These are phyloP conservation scores for Petrea volubilis DNA, from an alignment of 257 asterid genomes.

Conservation along the genomic window DNA sequence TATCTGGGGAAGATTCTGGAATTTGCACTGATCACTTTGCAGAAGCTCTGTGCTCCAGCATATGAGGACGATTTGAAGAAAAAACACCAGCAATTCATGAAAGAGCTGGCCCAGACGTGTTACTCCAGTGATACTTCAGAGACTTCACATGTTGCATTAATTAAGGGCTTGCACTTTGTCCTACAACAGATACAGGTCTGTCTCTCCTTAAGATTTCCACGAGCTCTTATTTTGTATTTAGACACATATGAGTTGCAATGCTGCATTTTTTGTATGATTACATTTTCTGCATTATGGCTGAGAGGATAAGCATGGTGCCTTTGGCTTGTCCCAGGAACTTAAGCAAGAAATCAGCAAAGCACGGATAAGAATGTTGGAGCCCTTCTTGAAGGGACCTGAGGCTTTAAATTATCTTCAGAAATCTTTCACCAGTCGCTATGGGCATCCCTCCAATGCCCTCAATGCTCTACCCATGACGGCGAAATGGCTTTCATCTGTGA, in stretches of 20 bases:
- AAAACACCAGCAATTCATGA: conserved; percentile 40
- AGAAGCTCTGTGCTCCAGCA: conserved; percentile 64
- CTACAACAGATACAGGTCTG: conserved; percentile 65
- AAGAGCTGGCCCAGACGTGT: conserved; percentile 42
- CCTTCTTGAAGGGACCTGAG: conserved; percentile 58
- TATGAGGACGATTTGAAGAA: conserved; percentile 43
- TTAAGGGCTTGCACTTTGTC: conserved; percentile 60
- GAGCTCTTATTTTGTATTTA: background rate
- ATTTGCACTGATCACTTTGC: conserved; percentile 45
- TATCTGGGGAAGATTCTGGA: conserved; percentile 58
- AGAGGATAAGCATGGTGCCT: background rate
- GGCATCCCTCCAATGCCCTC: conserved; percentile 49
- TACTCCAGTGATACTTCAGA: conserved; percentile 25
- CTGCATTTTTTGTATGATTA: background rate
- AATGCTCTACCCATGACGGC: conserved; percentile 46
- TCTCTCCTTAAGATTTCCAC: background rate
- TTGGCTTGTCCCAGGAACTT: conserved; percentile 38
- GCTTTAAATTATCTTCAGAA: conserved; percentile 53
- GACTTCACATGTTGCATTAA: conserved; percentile 39
- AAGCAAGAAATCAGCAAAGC: conserved; percentile 63
- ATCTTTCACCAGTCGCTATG: conserved; percentile 48
- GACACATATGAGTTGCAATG: too few species aligned
- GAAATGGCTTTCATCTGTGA: conserved; percentile 48
- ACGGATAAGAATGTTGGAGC: conserved; percentile 58
- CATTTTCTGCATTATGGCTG: background rate